Evolutionary conservation across 768 basidiomycete genomes (phyloP).

Genomic region (Dendrothele bispora): DNA sequence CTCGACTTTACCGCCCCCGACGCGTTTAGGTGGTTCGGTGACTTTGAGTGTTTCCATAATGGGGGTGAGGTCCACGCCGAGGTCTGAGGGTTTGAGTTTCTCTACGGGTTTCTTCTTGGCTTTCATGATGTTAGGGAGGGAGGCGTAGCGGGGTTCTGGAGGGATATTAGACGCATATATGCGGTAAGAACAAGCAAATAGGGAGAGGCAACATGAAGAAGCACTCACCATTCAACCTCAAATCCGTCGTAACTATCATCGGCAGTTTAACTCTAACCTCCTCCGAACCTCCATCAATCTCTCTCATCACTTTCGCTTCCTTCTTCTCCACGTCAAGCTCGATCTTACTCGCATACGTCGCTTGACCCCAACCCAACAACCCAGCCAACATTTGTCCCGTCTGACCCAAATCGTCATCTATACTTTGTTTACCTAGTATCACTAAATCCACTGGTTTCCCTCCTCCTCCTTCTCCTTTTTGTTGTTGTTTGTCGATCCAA

Average conservation of each 20-base stretch:
- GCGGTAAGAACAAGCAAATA: neutral
- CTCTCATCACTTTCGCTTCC: conserved; percentile 73
- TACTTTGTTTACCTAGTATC: conserved; percentile 97
- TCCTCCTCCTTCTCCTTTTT: conserved; percentile 45
- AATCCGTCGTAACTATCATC: conserved; percentile 87
- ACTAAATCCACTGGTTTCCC: conserved; percentile 91
- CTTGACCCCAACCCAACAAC: conserved; percentile 88
- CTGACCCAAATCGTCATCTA: conserved; percentile 94
- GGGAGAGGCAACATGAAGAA: neutral
- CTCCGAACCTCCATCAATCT: conserved; percentile 94
- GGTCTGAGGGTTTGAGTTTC: conserved; percentile 75
- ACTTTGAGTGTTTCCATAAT: conserved; percentile 86
- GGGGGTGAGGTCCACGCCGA: conserved; percentile 82
- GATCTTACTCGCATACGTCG: conserved; percentile 90
- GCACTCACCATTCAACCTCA: conserved; percentile 58
- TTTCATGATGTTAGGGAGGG: conserved; percentile 97
- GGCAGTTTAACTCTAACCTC: conserved; percentile 80
- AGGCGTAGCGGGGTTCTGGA: conserved; percentile 92
- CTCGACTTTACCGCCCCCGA: conserved; percentile 90
- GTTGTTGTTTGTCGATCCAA: conserved; percentile 62
- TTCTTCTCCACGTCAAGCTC: conserved; percentile 64
- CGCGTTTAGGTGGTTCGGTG: conserved; percentile 83
- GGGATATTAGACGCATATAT: neutral
- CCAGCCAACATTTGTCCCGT: conserved; percentile 98
- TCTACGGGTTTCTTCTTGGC: conserved; percentile 99